Evolutionary conservation across 345 rosid genomes (phyloP).

Genomic region (Brassica incana): DNA sequence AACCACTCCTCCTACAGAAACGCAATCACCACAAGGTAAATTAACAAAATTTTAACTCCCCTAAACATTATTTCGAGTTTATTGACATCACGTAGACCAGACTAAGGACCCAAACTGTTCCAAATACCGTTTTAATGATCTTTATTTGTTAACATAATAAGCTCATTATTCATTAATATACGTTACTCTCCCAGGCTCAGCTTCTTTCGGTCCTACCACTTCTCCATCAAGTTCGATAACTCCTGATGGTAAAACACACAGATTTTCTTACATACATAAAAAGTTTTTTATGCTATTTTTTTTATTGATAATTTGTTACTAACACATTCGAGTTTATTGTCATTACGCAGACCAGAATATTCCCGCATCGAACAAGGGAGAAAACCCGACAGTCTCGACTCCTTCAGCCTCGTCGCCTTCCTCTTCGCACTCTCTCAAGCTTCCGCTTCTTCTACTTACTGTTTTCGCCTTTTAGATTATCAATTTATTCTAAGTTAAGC

Average conservation of each 20-base stretch:
- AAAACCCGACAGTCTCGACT: not conserved
- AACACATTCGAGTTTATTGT: not conserved
- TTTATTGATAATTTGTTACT: constrained; percentile 28
- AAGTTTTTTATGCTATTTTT: not conserved
- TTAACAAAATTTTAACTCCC: not conserved
- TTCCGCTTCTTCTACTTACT: constrained; percentile 45
- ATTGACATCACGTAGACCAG: not conserved
- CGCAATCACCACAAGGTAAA: constrained; percentile 41
- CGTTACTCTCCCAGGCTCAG: constrained; percentile 11
- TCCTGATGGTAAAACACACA: constrained; percentile 25
- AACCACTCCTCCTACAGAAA: constrained; percentile 40
- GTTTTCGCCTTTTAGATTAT: constrained; percentile 42
- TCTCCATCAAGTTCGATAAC: not conserved
- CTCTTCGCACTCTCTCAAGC: constrained; percentile 53
- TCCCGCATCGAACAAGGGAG: constrained; percentile 39
- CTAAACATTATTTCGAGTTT: not conserved
- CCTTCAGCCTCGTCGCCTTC: constrained; percentile 58
- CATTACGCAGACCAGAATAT: not conserved
- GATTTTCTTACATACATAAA: too few species aligned
- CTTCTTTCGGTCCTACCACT: constrained; percentile 8
- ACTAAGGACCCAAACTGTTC: not conserved
- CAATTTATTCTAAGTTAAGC: constrained; percentile 25
- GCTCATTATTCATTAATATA: not conserved
- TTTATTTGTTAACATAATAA: not conserved
- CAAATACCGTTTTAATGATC: not conserved